phyloP scores from a whole-genome alignment of 306 rosid species.

The Inga laurina region DNA sequence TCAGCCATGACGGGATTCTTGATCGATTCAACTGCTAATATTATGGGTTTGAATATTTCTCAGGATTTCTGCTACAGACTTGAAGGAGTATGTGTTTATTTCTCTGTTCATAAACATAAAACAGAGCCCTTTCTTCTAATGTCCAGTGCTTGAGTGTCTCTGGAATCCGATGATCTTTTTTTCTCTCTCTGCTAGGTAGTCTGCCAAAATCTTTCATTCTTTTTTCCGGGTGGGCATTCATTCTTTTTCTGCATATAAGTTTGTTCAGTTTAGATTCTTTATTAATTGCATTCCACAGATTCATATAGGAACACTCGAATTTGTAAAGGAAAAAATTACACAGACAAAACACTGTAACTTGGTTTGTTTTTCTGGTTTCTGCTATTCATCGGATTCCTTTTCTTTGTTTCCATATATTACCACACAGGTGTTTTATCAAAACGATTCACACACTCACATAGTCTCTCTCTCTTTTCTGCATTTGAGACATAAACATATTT shows the following conservation, averaged over 20 bases:
- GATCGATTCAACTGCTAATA: constrained; percentile 57
- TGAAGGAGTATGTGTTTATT: constrained; percentile 66
- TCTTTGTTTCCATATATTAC: constrained; percentile 14
- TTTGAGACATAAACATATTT: constrained; percentile 28
- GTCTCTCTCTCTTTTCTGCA: constrained; percentile 41
- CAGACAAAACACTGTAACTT: constrained; percentile 23
- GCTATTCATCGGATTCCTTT: constrained; percentile 90
- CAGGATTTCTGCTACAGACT: constrained; percentile 50
- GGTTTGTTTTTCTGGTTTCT: constrained; percentile 36
- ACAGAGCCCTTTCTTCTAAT: constrained; percentile 43
- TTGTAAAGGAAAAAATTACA: constrained; percentile 36
- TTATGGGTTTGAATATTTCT: constrained; percentile 58
- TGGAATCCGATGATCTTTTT: constrained; percentile 98
- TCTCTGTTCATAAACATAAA: constrained; percentile 44
- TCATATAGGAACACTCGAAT: constrained; percentile 65
- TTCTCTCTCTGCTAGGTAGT: constrained; percentile 42
- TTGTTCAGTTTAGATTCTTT: constrained; percentile 27
- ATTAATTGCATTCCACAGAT: constrained; percentile 33
- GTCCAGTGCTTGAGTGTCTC: constrained; percentile 59
- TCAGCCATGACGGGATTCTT: constrained; percentile 55
- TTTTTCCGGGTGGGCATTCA: constrained; percentile 44
- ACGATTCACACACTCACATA: constrained; percentile 61
- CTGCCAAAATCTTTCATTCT: constrained; percentile 71
- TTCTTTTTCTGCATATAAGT: constrained; percentile 44
- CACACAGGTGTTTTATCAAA: neutral